Evolutionary conservation across 2,329 filamentous ascomycete species (phyloP), one percentile per base, ranked within the genome.

Genomic region (Canariomyces notabilis): DNA sequence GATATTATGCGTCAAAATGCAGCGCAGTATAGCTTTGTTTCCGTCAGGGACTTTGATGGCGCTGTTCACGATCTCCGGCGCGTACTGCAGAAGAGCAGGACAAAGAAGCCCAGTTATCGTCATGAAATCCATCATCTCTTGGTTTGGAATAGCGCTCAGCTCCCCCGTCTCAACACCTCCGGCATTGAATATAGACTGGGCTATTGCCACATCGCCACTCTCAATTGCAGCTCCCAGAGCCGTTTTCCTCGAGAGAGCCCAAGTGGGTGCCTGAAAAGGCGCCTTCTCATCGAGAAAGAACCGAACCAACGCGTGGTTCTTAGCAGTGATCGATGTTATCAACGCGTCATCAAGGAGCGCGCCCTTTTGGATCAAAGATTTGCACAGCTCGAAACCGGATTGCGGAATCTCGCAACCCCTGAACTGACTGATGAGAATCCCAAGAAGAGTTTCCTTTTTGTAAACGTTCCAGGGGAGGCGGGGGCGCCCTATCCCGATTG

Each of bases 201-300:
- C 21, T 39, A 39, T 39, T 39, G 37, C 21, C 21, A 39, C 37
- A 39, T 39, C 37, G 37, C 37, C 37, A 39, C 37, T 39, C 37
- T 39, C 37, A 29, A 39, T 39, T 29, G 37, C 37, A 29, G 21
- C 14, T 21, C 37, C 37, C 21, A 39, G 20, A 39, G 37, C 7
- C 6, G 37, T 39, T 16, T 26, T 39, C 26, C 7, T 39, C 5
- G 37, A 29, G 11, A 3, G 21, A 21, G 21, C 22, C 37, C 37
- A 39, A 26, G 37, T 26, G 11, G 37, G 37, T 39, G 37, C 37
- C 19, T 39, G 37, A 26, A 39, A 21, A 26, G 37, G 37, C 22
- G 20, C 21, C 19, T 26, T 23, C 19, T 23, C 15, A 29, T 21
- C 20, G 21, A 39, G 37, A 29, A 39, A 39, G 37, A 29, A 23